Evolutionary conservation across 345 rosid species (phyloP), one percentile per base, ranked within the genome.

Genomic region (Arabidopsis thaliana): DNA sequence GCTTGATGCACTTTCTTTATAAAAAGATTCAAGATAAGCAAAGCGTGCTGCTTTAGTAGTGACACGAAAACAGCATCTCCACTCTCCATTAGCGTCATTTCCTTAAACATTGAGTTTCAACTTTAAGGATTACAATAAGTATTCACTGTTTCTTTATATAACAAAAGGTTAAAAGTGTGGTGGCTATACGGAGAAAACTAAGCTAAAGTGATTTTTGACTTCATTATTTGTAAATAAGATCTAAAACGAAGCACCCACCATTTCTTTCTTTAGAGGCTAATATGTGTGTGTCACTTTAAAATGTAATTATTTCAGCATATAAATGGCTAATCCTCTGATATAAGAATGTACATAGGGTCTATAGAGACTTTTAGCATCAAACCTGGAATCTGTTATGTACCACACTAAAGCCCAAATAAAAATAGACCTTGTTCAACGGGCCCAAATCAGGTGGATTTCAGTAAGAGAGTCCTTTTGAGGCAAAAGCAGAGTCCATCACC

Each of bases 41-140:
- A 42, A 69, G 75, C 80, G 65, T 70, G 75, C 71, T 60, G 34
- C 70, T 55, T 69, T 69, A 16, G 20, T 45, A 16, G 20, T 63
- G 71, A 69, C 23, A 50, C 46, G 49, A 24, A 55, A 75, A 75
- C 79, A 32, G 46, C 62, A 59, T 68, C 52, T 41, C 55, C 69
- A 76, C 74, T 65, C 50, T 74, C 71, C 56, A 41, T 62, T 44
- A 65, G 10, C 50, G 78, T 46, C 78, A 73, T 46, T 65, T 65
- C 50, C 72, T 57, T 65, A 45, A 73, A 33, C 30, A 36, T 73
- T 4, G 49, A 56, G 64, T 44, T 23, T 49, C 22, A 49, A 22
- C 55, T 20, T 64, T 74, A 45, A 65, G 56, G 38, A 45, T 1
- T 53, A 24, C 37, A 23, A 4, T 52, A 44, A 24, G 1, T 57